These are phyloP conservation scores for Agarophyton chilense DNA, from an alignment of 23 red algal genomes.

Conservation along the genomic window DNA sequence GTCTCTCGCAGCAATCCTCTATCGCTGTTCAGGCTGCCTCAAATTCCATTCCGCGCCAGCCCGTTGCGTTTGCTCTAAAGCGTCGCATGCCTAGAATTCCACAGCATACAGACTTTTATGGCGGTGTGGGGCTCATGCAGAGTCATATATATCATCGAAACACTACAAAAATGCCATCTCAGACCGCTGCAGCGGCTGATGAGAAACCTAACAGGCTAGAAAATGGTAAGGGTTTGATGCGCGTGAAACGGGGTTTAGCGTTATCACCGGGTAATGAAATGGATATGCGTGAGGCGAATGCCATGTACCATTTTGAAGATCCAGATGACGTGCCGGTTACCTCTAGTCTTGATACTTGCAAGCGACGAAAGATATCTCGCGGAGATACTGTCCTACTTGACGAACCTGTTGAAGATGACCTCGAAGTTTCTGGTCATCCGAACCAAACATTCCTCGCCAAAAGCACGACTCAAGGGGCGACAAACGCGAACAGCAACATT, in stretches of 20 bases:
- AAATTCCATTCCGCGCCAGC: not conserved
- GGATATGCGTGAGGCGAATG: not conserved
- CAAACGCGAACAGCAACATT: not conserved
- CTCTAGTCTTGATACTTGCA: not conserved
- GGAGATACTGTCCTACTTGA: constrained; percentile 4
- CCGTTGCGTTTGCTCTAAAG: not conserved
- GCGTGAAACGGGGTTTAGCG: not conserved
- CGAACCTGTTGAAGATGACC: not conserved
- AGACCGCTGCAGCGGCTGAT: not conserved
- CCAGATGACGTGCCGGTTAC: not conserved
- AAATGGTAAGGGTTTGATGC: not conserved
- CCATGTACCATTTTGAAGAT: not conserved
- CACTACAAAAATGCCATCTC: constrained; percentile 28
- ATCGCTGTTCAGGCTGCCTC: not conserved
- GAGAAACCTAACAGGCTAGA: not conserved
- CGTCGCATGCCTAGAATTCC: constrained; percentile 32
- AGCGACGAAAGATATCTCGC: constrained; percentile 25
- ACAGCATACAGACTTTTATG: not conserved
- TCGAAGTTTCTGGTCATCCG: not conserved
- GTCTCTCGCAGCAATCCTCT: not conserved
- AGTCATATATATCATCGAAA: constrained; percentile 36
- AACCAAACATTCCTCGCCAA: not conserved
- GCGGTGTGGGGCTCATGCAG: not conserved
- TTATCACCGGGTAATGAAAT: not conserved
- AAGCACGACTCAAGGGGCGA: not conserved